These are phyloP conservation scores for Peronospora tabacina DNA, from an alignment of 352 stramenopile species.

Conservation along the genomic window DNA sequence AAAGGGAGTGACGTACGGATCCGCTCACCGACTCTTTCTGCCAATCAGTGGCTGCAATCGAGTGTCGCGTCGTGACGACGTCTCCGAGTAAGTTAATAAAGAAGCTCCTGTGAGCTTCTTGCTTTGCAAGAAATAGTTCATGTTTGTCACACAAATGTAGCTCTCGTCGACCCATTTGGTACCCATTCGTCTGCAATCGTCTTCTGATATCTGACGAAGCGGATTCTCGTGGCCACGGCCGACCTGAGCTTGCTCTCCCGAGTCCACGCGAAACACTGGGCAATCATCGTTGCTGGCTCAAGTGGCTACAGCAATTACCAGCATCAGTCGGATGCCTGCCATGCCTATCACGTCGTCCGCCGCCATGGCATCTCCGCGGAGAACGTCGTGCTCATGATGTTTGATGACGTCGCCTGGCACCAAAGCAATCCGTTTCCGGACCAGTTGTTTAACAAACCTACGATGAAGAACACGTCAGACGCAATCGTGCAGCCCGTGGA, in stretches of 20 bases:
- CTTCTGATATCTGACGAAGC: too few species aligned
- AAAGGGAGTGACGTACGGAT: neutral
- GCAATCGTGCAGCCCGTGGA: constrained; percentile 44
- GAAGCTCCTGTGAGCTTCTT: too few species aligned
- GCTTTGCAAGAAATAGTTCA: too few species aligned
- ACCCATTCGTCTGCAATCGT: too few species aligned
- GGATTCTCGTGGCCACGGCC: too few species aligned
- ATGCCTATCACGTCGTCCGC: constrained; percentile 87
- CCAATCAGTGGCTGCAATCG: neutral
- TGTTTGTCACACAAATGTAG: too few species aligned
- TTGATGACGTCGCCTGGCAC: constrained; percentile 83
- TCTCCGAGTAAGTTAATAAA: constrained; percentile 2
- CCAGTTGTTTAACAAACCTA: constrained; percentile 85
- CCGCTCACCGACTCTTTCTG: constrained; percentile 6
- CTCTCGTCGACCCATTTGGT: too few species aligned
- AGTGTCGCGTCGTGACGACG: constrained; percentile 12
- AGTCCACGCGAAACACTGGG: constrained; percentile 69
- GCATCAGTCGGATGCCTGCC: constrained; percentile 86
- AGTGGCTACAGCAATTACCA: constrained; percentile 88
- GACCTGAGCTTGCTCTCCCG: constrained; percentile 1
- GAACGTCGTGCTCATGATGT: constrained; percentile 91
- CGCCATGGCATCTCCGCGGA: constrained; percentile 80
- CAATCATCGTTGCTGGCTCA: constrained; percentile 86
- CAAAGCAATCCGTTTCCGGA: constrained; percentile 82
- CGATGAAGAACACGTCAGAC: constrained; percentile 26